Evolutionary conservation across 148 eudicot species (phyloP).

Genomic region (Selenicereus undatus): DNA sequence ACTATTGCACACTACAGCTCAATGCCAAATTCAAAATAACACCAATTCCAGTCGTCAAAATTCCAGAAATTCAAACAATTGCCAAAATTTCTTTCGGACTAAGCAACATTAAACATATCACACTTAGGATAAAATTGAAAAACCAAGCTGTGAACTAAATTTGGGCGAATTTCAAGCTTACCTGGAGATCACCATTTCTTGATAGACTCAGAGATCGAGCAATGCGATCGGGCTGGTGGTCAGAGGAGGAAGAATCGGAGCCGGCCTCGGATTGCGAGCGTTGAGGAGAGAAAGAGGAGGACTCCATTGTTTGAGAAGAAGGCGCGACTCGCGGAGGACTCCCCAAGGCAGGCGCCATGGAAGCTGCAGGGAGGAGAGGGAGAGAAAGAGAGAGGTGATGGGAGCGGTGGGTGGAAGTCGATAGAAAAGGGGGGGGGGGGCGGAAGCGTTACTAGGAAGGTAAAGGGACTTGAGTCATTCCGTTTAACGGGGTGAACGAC

Average conservation of each 20-base stretch:
- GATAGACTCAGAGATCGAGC: conserved; percentile 6
- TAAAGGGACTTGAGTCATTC: background rate
- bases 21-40: background rate
- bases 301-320: conserved; percentile 31
- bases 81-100: background rate
- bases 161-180: background rate
- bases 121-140: background rate
- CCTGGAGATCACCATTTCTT: conserved; percentile 21
- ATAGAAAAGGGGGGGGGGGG: background rate
- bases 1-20: background rate
- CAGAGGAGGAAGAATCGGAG: conserved; percentile 4
- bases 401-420: conserved; percentile 3
- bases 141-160: background rate
- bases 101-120: background rate
- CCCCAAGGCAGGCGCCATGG: conserved; percentile 28
- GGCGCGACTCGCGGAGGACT: conserved; percentile 22
- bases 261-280: conserved; percentile 3
- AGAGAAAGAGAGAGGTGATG: conserved; percentile 17
- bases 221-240: conserved; percentile 15
- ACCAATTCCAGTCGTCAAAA: background rate
- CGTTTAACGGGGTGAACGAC: background rate
- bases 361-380: background rate
- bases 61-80: background rate
- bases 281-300: conserved; percentile 17
- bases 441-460: background rate